These are phyloP conservation scores for Darksidea phi DNA, from an alignment of 495 filamentous ascomycete genomes.

Conservation along the genomic window DNA sequence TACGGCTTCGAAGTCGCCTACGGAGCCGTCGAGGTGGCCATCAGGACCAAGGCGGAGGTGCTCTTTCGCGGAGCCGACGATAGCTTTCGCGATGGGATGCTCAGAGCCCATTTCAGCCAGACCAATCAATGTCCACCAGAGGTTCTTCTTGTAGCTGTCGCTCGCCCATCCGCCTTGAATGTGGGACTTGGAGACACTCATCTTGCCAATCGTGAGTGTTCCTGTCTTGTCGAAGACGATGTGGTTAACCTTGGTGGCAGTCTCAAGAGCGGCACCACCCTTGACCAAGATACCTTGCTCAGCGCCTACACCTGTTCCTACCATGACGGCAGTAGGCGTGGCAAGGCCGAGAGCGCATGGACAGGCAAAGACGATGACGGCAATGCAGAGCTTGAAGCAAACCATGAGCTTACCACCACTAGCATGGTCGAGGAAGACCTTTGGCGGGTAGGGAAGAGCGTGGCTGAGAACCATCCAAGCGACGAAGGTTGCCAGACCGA, in stretches of 20 bases:
- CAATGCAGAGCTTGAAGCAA: slow-evolving; percentile 95
- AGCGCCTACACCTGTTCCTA: slow-evolving; percentile 94
- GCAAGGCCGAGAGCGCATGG: slow-evolving; percentile 92
- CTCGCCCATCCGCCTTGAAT: slow-evolving; percentile 67
- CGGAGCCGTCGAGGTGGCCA: slow-evolving; percentile 71
- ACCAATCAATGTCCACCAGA: slow-evolving; percentile 95
- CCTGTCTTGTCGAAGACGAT: slow-evolving; percentile 99
- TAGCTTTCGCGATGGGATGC: slow-evolving; percentile 88
- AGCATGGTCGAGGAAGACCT: slow-evolving; percentile 76
- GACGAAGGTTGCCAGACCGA: slow-evolving; percentile 82
- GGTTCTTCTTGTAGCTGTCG: slow-evolving; percentile 62
- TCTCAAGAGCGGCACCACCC: slow-evolving; percentile 89
- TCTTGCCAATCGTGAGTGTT: slow-evolving; percentile 89
- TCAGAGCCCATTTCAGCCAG: slow-evolving; percentile 92
- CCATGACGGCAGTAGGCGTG: slow-evolving; percentile 97
- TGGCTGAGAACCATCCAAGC: slow-evolving; percentile 96
- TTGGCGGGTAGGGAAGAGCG: slow-evolving; percentile 73
- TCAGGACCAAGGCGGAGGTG: slow-evolving; percentile 71
- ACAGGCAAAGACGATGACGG: slow-evolving; percentile 97
- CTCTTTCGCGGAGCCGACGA: slow-evolving; percentile 68
- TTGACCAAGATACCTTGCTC: slow-evolving; percentile 97
- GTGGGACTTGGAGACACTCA: slow-evolving; percentile 76
- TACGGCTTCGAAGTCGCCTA: slow-evolving; percentile 78
- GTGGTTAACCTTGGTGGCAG: slow-evolving; percentile 84
- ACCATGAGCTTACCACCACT: slow-evolving; percentile 93